Evolutionary conservation across 2,329 filamentous ascomycete species (phyloP), one percentile per base, ranked within the genome.

Genomic region (Massarina eburnea): DNA sequence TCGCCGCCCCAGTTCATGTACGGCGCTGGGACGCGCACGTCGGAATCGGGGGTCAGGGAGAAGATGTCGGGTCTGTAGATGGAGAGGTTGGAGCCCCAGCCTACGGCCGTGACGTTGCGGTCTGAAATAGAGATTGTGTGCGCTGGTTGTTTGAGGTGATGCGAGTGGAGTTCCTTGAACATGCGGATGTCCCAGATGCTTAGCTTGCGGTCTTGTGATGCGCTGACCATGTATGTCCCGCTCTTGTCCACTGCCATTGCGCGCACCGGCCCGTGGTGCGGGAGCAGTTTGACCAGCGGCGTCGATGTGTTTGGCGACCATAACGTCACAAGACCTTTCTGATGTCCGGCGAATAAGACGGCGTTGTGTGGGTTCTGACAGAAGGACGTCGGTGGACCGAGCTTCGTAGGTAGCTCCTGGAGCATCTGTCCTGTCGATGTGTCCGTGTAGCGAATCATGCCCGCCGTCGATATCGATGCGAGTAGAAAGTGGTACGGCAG

Each of bases 1-100:
- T 96, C 89, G 39, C 89, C 89, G 37, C 91, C 90, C 88, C 91
- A 97, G 1, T 83, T 79, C 84, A 99, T 89, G 72, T 99, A 99
- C 0, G 94, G 94, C 43, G 84, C 88, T 55, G 91, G 83, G 0
- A 94, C 83, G 67, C 91, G 92, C 33, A 56, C 42, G 30, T 84
- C 79, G 58, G 90, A 86, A n/a, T 88, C 83, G 3, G 76, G 74
- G 42, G 85, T 80, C 58, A 89, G 89, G 46, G 86, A 81, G 73
- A 96, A 96, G 3, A 97, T 80, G 27, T 89, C 90, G 27, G 62
- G 54, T 67, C 89, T 89, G 92, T 92, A 99, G 55, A 97, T 81
- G 19, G 88, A 92, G 18, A 89, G 85, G 55, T 89, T 84, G 0
- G 92, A 96, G 49, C 91, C 90, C 86, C 89, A 96, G 38, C 91